Evolutionary conservation across 2,329 filamentous ascomycete genomes (phyloP).

Genomic region (Falciphora oryzae): DNA sequence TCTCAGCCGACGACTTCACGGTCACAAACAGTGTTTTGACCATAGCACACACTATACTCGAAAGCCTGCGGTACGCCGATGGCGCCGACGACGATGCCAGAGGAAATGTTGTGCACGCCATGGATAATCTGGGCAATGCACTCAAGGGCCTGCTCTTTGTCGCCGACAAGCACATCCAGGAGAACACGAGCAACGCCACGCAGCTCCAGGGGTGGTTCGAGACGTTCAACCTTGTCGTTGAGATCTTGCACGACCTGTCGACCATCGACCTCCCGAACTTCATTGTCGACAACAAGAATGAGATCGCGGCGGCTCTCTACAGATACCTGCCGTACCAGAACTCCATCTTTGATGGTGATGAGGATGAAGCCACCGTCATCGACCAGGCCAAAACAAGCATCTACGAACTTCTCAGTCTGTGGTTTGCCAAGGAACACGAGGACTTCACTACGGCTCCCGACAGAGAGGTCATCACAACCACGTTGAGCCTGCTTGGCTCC

Average conservation of each 20-base stretch:
- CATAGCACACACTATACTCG: slow-evolving; percentile 84
- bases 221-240: slow-evolving; percentile 81
- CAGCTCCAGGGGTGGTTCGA: slow-evolving; percentile 73
- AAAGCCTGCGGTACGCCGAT: neutral
- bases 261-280: slow-evolving; percentile 92
- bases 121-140: slow-evolving; percentile 87
- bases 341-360: slow-evolving; percentile 72
- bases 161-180: slow-evolving; percentile 65
- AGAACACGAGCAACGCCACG: slow-evolving; percentile 69
- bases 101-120: slow-evolving; percentile 91
- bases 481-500: slow-evolving; percentile 85
- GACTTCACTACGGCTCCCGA: slow-evolving; percentile 67
- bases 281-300: slow-evolving; percentile 81
- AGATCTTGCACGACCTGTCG: slow-evolving; percentile 94
- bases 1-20: slow-evolving; percentile 74
- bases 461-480: slow-evolving; percentile 81
- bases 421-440: slow-evolving; percentile 92
- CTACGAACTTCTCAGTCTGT: slow-evolving; percentile 84
- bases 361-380: slow-evolving; percentile 83
- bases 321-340: slow-evolving; percentile 93
- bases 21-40: slow-evolving; percentile 92
- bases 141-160: slow-evolving; percentile 77
- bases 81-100: slow-evolving; percentile 58
- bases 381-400: slow-evolving; percentile 91
- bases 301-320: slow-evolving; percentile 73